A percentile compares a stretch with the other conserved stretches of the same genome.
phyloP scores from a whole-genome alignment of 805 yeast species.

The Saccharomycopsis fodiens region DNA sequence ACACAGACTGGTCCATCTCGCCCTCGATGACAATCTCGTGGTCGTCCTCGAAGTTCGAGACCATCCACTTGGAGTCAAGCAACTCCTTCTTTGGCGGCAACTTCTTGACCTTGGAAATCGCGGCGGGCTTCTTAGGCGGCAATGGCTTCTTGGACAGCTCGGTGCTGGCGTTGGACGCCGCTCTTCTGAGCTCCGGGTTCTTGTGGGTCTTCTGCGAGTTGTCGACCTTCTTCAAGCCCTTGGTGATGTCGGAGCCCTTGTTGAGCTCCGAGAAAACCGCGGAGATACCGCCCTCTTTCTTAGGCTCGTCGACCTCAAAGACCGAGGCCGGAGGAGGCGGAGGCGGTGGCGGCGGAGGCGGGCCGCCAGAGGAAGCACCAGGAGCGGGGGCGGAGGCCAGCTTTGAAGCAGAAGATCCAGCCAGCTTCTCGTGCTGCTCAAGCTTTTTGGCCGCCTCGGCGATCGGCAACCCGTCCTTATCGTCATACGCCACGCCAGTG shows the following conservation, averaged over 20 bases:
- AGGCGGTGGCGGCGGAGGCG: constrained; percentile 52
- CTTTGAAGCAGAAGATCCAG: constrained; percentile 25
- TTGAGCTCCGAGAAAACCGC: constrained; percentile 92
- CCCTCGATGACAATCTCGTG: constrained; percentile 66
- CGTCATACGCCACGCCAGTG: constrained; percentile 80
- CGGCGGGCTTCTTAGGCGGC: constrained; percentile 78
- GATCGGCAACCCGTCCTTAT: constrained; percentile 49
- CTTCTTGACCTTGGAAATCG: constrained; percentile 29
- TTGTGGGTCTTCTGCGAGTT: constrained; percentile 91
- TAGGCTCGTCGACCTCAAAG: constrained; percentile 35
- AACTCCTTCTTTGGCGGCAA: constrained; percentile 64
- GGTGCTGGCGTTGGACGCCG: constrained; percentile 33
- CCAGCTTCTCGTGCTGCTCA: constrained; percentile 6
- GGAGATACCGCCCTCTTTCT: constrained; percentile 47
- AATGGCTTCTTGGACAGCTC: constrained; percentile 39
- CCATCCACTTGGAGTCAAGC: constrained; percentile 81
- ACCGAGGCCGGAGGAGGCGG: constrained; percentile 85
- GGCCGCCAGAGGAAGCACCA: constrained; percentile 29
- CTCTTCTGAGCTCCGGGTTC: constrained; percentile 65
- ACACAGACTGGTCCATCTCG: constrained; percentile 80
- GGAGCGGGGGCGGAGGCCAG: constrained; percentile 27
- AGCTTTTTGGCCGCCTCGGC: constrained; percentile 36
- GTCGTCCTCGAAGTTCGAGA: constrained; percentile 65
- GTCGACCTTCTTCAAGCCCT: constrained; percentile 86
- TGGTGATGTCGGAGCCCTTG: constrained; percentile 77